phyloP scores from a whole-genome alignment of 495 filamentous ascomycete genomes.

The Hyaloscypha variabilis region DNA sequence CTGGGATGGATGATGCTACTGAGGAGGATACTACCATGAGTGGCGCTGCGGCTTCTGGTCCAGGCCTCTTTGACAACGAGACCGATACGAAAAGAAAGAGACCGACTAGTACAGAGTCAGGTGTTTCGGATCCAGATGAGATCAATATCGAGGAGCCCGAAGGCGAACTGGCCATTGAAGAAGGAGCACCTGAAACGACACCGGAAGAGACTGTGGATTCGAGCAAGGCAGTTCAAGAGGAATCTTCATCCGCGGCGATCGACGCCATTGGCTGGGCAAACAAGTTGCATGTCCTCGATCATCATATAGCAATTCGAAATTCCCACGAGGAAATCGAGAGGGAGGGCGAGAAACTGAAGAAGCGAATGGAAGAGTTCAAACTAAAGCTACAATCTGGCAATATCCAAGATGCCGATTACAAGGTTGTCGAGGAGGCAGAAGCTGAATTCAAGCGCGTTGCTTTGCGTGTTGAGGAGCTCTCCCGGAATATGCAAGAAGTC shows the following conservation, averaged over 20 bases:
- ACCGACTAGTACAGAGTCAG: constrained; percentile 21
- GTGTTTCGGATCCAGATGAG: constrained; percentile 45
- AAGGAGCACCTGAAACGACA: neutral
- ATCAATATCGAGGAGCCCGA: constrained; percentile 50
- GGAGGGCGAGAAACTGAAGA: constrained; percentile 7
- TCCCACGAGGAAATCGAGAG: constrained; percentile 12
- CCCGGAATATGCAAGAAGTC: constrained; percentile 11
- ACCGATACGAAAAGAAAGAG: constrained; percentile 19
- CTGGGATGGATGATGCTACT: constrained; percentile 20
- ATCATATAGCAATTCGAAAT: neutral
- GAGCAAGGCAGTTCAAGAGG: neutral
- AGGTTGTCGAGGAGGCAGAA: neutral
- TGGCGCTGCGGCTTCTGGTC: constrained; percentile 22
- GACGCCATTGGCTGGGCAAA: neutral
- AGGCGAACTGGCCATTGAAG: constrained; percentile 26
- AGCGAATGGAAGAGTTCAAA: constrained; percentile 19
- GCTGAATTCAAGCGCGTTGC: constrained; percentile 14
- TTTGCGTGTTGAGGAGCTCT: neutral
- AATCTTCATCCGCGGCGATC: neutral
- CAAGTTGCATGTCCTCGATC: constrained; percentile 3
- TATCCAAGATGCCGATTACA: neutral
- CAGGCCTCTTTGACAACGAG: constrained; percentile 36
- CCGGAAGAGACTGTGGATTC: neutral
- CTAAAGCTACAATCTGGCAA: neutral
- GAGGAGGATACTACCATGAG: constrained; percentile 11